Evolutionary conservation across 768 basidiomycete genomes (phyloP).

Genomic region (Pholiota microspora): DNA sequence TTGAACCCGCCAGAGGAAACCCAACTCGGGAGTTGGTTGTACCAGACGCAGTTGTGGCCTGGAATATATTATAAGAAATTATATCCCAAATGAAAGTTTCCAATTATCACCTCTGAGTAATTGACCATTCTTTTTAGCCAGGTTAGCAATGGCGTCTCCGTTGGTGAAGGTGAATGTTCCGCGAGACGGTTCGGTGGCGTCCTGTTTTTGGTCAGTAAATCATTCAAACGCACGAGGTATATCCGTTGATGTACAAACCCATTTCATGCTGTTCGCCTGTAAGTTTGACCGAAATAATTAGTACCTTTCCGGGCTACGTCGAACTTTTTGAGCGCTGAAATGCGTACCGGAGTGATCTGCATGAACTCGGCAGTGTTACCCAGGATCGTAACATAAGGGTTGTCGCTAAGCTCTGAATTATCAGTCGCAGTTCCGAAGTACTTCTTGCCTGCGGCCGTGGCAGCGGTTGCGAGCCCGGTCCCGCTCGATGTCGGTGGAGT

Average conservation of each 20-base stretch:
- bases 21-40: slow-evolving; percentile 53
- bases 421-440: slow-evolving; percentile 53
- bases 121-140: slow-evolving; percentile 45
- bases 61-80: not conserved
- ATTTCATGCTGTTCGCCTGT: slow-evolving; percentile 52
- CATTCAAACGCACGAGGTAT: not conserved
- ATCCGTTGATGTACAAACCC: slow-evolving; percentile 30
- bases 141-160: slow-evolving; percentile 42
- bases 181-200: slow-evolving; percentile 48
- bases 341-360: slow-evolving; percentile 42
- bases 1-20: slow-evolving; percentile 42
- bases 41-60: slow-evolving; percentile 45
- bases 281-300: not conserved
- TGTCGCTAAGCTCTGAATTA: slow-evolving; percentile 43
- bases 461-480: slow-evolving; percentile 27
- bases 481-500: not conserved
- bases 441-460: slow-evolving; percentile 39
- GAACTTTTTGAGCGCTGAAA: too few relatives aligned
- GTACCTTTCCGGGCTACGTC: not conserved
- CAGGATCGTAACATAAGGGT: slow-evolving; percentile 37
- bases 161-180: slow-evolving; percentile 44
- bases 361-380: slow-evolving; percentile 38
- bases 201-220: slow-evolving; percentile 25
- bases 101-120: slow-evolving; percentile 35
- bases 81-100: not conserved